A percentile compares a stretch with the other conserved stretches of the same genome.
Conservation (phyloP, 495 filamentous ascomycete genomes). For the Chaetomium fimeti region DNA sequence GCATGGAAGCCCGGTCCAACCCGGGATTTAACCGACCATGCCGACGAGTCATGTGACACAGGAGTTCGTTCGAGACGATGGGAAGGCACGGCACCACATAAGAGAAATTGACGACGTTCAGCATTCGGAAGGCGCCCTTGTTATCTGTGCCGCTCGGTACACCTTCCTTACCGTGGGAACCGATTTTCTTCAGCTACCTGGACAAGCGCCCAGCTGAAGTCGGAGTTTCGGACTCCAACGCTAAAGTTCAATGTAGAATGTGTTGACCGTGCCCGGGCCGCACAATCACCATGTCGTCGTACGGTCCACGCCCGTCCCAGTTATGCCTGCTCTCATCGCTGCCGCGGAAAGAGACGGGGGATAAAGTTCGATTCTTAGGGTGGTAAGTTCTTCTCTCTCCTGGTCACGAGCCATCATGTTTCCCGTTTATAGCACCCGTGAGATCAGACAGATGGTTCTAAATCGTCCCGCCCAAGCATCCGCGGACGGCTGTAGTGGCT, state of each 20-base stretch:
- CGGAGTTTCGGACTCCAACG: background rate
- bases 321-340: slow-evolving; percentile 69
- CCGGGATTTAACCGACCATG: background rate
- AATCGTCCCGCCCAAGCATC: background rate
- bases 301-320: slow-evolving; percentile 61
- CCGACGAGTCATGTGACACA: background rate
- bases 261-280: background rate
- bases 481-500: background rate
- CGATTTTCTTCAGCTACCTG: too few species aligned
- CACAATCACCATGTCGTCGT: slow-evolving; percentile 45
- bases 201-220: background rate
- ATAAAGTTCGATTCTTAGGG: slow-evolving; percentile 87
- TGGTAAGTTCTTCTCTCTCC: slow-evolving; percentile 63
- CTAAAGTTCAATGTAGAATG: background rate
- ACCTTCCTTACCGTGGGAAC: too few species aligned
- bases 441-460: background rate
- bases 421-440: background rate
- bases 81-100: background rate
- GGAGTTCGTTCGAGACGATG: background rate
- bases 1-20: background rate
- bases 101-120: background rate
- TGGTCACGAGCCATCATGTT: background rate
- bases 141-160: background rate
- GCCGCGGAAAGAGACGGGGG: slow-evolving; percentile 50
- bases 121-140: background rate